Base-by-base conservation (phyloP, 2,329 filamentous ascomycete genomes). In the Corynespora cassiicola region DNA sequence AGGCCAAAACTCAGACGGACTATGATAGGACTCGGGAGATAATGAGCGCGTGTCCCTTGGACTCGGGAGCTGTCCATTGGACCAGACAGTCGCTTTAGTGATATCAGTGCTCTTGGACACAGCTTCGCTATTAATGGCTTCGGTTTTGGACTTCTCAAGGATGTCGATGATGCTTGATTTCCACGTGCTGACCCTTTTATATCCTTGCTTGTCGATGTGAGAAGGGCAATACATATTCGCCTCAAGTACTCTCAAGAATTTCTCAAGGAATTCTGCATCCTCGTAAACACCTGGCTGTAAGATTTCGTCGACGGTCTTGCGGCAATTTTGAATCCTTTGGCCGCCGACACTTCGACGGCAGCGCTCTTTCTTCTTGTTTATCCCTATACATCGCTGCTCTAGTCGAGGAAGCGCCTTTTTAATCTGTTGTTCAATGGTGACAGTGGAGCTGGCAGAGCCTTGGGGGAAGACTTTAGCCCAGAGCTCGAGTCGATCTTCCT, bases 241-340 rank as follows among this genome's bases (percentile, higher is more conserved):
- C 21, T 30, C 25, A 12, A 44, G 30, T 15, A 39, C 36, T 24
- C 25, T 40, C 10, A 44, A 29, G 3, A 34, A 36, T 3, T 10
- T 12, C 15, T 40, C 19, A 18, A 44, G 35, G 8, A 19, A 14
- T 14, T 18, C 26, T 14, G 30, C 14, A 24, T 35, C 19, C 1
- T 16, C 20, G 15, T 40, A 39, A 2, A 36, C 15, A 26, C 40
- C 41, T 23, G 12, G 41, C 15, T 44, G 27, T 23, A 40, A 14
- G 25, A 44, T 18, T 19, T 39, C 36, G 9, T 36, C n/a, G 28
- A 44, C 10, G 5, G 41, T 44, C 28, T 22, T 40, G 9, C 11
- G 14, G 31, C 36, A 44, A 28, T 44, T 44, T 16, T 39, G 35
- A 2, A 44, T 36, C 31, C 34, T 44, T 20, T 32, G 31, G 7